These are phyloP conservation scores for Meripilus lineatus DNA, from an alignment of 1,284 basidiomycete species.

Conservation along the genomic window DNA sequence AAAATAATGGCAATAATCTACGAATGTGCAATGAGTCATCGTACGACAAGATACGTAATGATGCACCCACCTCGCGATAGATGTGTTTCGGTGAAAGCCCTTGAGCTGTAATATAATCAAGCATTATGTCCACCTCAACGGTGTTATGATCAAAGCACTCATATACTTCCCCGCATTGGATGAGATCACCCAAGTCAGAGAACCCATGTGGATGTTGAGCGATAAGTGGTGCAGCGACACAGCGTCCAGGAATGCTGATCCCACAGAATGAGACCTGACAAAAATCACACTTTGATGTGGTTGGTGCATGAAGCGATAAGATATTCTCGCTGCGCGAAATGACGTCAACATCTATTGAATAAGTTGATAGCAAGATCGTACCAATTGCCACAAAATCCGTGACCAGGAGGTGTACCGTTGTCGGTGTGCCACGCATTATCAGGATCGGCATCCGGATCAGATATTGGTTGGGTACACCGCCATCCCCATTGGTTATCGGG, in stretches of 20 bases:
- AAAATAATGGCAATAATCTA: conserved; percentile 61
- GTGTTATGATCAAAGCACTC: conserved; percentile 71
- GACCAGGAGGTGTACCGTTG: conserved; percentile 68
- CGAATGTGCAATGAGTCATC: neutral
- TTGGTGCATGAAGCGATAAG: conserved; percentile 61
- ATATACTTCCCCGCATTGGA: conserved; percentile 68
- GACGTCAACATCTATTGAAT: neutral
- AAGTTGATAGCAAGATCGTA: conserved; percentile 24
- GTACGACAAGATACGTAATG: conserved; percentile 2
- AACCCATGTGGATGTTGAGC: conserved; percentile 66
- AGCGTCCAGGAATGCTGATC: conserved; percentile 64
- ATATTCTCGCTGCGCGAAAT: conserved; percentile 53
- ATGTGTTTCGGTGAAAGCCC: conserved; percentile 60
- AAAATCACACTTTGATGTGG: conserved; percentile 74
- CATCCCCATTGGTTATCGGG: conserved; percentile 65
- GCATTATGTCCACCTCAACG: conserved; percentile 73
- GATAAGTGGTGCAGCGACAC: conserved; percentile 50
- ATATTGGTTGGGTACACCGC: conserved; percentile 68
- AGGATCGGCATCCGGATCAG: conserved; percentile 57
- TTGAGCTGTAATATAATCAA: conserved; percentile 65
- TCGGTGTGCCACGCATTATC: conserved; percentile 70
- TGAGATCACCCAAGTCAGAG: conserved; percentile 60
- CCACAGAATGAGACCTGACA: conserved; percentile 77
- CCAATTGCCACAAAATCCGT: conserved; percentile 75
- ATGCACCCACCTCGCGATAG: conserved; percentile 57